Conservation (phyloP, 495 filamentous ascomycete genomes). For the Halenospora varia region DNA sequence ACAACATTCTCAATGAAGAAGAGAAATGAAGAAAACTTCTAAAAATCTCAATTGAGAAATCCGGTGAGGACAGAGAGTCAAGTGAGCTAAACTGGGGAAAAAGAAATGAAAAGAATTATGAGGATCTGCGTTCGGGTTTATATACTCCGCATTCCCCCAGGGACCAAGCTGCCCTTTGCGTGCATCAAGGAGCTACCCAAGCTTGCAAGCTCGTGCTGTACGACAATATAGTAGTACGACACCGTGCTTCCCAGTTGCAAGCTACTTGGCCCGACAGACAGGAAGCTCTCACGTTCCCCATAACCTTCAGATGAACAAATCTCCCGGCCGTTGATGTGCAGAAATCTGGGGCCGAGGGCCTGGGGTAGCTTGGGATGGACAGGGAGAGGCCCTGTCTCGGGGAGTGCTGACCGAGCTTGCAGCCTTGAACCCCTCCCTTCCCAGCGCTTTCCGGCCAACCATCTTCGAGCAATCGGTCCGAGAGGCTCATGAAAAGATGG, state of each 20-base stretch:
- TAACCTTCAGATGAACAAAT: not conserved
- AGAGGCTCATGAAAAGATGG: not conserved
- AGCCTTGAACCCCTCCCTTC: too few relatives aligned
- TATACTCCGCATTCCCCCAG: not conserved
- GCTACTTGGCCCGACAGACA: not conserved
- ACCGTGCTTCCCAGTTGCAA: not conserved
- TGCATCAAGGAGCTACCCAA: not conserved
- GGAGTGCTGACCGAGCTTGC: not conserved
- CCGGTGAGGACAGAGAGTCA: not conserved
- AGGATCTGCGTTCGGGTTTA: not conserved
- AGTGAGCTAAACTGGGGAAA: not conserved
- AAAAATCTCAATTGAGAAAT: conserved; percentile 3
- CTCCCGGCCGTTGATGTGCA: not conserved
- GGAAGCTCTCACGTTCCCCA: not conserved
- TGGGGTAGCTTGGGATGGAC: not conserved
- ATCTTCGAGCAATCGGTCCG: not conserved
- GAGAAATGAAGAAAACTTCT: not conserved
- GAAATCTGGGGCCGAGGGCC: not conserved
- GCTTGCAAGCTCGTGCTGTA: not conserved
- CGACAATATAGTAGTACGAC: not conserved
- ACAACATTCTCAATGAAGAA: conserved; percentile 6
- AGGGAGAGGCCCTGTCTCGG: not conserved
- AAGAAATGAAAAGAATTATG: not conserved
- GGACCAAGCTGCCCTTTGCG: not conserved
- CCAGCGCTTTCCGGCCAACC: not conserved